Evolutionary conservation across 495 filamentous ascomycete genomes (phyloP).

Genomic region (Oleoguttula mirabilis): DNA sequence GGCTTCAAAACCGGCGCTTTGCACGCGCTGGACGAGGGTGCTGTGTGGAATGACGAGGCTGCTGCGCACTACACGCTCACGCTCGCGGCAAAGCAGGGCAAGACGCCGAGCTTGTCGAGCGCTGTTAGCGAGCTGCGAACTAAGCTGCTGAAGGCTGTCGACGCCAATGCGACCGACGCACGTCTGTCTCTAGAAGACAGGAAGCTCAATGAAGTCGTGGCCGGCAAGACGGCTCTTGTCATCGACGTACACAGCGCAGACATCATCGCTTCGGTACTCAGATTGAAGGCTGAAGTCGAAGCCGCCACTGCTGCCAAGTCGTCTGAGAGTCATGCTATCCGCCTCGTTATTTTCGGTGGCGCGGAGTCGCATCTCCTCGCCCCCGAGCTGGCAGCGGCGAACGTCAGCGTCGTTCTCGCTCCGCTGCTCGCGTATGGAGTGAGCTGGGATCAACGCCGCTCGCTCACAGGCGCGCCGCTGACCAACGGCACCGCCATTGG

Average conservation of each 20-base stretch:
- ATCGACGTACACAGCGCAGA: slow-evolving; percentile 24
- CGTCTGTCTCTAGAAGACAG: slow-evolving; percentile 8
- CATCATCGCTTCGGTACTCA: slow-evolving; percentile 23
- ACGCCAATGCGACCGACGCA: slow-evolving; percentile 4
- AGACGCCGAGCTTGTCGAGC: slow-evolving; percentile 17
- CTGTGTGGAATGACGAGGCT: slow-evolving; percentile 33
- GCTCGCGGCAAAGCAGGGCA: slow-evolving; percentile 17
- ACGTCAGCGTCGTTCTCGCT: slow-evolving; percentile 22
- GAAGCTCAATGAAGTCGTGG: slow-evolving; percentile 18
- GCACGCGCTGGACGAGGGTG: slow-evolving; percentile 31
- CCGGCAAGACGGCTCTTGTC: slow-evolving; percentile 17
- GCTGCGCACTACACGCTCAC: slow-evolving; percentile 33
- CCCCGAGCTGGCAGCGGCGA: slow-evolving; percentile 13
- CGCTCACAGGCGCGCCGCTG: slow-evolving; percentile 23
- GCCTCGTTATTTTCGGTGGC: slow-evolving; percentile 21
- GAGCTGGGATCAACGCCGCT: slow-evolving; percentile 23
- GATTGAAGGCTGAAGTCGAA: slow-evolving; percentile 21
- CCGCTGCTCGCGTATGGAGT: slow-evolving; percentile 19
- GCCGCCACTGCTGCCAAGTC: not conserved
- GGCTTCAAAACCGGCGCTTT: slow-evolving; percentile 35
- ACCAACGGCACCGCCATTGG: slow-evolving; percentile 40
- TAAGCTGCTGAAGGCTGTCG: slow-evolving; percentile 21
- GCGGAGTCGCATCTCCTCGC: slow-evolving; percentile 24
- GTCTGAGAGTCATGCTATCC: not conserved
- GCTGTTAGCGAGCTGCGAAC: slow-evolving; percentile 14